Evolutionary conservation across 352 stramenopile species (phyloP).

Genomic region (Globisporangium irregulare): DNA sequence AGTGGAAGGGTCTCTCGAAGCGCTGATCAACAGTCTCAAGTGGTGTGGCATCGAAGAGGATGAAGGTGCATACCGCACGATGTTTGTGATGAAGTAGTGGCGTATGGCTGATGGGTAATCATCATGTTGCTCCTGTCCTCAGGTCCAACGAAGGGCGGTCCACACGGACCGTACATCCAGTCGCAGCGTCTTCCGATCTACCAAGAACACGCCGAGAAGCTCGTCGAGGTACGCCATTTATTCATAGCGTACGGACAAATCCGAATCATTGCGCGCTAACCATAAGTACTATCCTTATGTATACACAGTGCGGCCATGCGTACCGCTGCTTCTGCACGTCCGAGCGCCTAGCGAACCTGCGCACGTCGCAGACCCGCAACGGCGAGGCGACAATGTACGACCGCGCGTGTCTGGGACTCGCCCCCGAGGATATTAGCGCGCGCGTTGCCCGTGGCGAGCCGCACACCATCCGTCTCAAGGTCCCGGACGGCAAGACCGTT

Average conservation of each 20-base stretch:
- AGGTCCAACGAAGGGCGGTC: conserved; percentile 87
- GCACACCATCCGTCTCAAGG: conserved; percentile 94
- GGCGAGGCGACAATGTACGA: conserved; percentile 97
- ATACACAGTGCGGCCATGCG: conserved; percentile 78
- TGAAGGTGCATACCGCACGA: conserved; percentile 66
- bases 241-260: neutral
- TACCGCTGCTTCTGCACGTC: conserved; percentile 97
- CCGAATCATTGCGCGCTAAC: neutral
- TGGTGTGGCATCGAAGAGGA: conserved; percentile 98
- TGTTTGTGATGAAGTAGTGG: neutral
- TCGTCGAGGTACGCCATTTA: conserved; percentile 64
- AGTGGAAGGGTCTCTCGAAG: conserved; percentile 81
- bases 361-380: conserved; percentile 85
- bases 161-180: conserved; percentile 96
- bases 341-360: conserved; percentile 92
- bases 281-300: neutral
- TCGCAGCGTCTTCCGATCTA: conserved; percentile 96
- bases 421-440: conserved; percentile 83
- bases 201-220: conserved; percentile 81
- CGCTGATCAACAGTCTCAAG: conserved; percentile 83
- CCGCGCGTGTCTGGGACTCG: conserved; percentile 93
- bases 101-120: neutral
- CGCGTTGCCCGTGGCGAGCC: conserved; percentile 86
- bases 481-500: conserved; percentile 89
- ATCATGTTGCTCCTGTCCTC: conserved; percentile 1